Percentiles rank a stretch among this genome's conserved stretches.
These are phyloP conservation scores for Anisogramma anomala DNA, from an alignment of 2,329 filamentous ascomycete species.

Conservation along the genomic window DNA sequence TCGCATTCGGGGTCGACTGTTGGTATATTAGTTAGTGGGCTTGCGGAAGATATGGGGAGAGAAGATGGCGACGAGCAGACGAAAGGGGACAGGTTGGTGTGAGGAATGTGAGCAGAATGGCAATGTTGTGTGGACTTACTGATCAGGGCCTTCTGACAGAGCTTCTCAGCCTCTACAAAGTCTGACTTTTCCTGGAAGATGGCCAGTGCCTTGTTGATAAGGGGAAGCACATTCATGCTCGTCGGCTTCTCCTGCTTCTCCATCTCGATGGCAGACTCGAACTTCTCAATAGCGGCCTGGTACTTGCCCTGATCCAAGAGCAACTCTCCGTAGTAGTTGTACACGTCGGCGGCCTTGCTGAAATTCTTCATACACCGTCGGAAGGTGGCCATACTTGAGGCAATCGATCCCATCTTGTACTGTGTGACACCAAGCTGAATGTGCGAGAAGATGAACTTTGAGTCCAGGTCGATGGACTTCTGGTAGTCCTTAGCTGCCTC, in stretches of 20 bases:
- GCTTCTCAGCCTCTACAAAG: conserved; percentile 84
- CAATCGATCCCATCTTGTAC: conserved; percentile 98
- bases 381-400: conserved; percentile 97
- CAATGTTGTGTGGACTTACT: conserved; percentile 48
- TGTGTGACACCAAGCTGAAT: conserved; percentile 98
- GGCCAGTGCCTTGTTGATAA: conserved; percentile 97
- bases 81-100: not conserved
- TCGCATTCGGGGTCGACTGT: conserved; percentile 95
- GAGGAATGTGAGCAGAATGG: not conserved
- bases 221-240: conserved; percentile 91
- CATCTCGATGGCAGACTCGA: conserved; percentile 97
- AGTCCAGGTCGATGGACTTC: conserved; percentile 94
- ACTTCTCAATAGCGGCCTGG: conserved; percentile 91
- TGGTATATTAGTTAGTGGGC: not conserved
- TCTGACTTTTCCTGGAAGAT: conserved; percentile 98
- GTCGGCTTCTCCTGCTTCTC: conserved; percentile 89
- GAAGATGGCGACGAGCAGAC: no score
- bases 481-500: conserved; percentile 98
- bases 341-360: conserved; percentile 88
- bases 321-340: conserved; percentile 98
- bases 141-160: conserved; percentile 94
- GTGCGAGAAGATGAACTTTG: conserved; percentile 96
- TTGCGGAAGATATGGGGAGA: no score
- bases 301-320: conserved; percentile 94
- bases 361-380: conserved; percentile 97